A percentile compares a stretch with the other conserved stretches of the same genome.
These are phyloP conservation scores for Arthrobotrys pseudoclavata DNA, from an alignment of 2,329 filamentous ascomycete species.

Conservation along the genomic window DNA sequence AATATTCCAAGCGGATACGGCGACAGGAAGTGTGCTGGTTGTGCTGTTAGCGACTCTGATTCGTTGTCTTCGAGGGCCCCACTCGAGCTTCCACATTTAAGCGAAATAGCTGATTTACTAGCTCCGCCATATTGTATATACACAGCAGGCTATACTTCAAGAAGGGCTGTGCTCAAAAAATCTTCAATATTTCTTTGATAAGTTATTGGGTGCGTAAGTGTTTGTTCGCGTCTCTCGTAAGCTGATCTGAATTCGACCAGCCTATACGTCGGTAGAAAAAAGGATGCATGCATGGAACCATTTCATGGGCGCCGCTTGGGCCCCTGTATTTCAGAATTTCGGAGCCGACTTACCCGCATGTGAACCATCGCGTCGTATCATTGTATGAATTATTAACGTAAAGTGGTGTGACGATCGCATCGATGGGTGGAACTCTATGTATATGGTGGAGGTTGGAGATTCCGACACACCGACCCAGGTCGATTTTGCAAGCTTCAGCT, in stretches of 20 bases:
- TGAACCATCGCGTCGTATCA: neutral
- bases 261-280: slow-evolving; percentile 1
- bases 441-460: neutral
- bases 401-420: slow-evolving; percentile 26
- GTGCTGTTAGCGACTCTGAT: neutral
- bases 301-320: neutral
- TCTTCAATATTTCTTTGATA: too few relatives aligned
- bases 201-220: too few relatives aligned
- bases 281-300: too few relatives aligned
- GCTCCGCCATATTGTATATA: neutral
- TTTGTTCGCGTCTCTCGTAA: neutral
- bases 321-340: neutral
- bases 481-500: neutral
- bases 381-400: neutral
- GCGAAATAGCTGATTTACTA: too few relatives aligned
- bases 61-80: neutral
- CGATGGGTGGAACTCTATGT: neutral
- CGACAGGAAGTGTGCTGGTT: neutral
- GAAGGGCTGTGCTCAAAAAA: neutral
- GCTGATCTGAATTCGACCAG: slow-evolving; percentile 3
- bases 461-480: neutral
- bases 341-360: slow-evolving; percentile 3
- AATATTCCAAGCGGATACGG: neutral
- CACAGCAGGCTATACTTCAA: neutral
- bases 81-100: neutral